Conservation (phyloP, 2,329 filamentous ascomycete species). For the Xylaria hypoxylon region DNA sequence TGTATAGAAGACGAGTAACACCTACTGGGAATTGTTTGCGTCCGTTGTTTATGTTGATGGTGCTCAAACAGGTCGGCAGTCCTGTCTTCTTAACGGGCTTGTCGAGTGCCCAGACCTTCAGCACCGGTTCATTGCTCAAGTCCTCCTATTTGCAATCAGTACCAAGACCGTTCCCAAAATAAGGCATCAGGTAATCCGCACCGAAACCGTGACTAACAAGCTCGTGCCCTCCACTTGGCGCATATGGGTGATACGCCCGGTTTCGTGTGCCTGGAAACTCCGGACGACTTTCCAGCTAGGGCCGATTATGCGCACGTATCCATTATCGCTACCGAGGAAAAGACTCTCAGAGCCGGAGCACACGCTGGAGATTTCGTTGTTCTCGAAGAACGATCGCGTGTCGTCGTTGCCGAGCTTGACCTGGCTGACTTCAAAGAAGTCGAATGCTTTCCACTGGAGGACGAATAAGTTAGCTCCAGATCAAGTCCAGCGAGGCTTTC, state of each 20-base stretch:
- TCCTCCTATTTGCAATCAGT: conserved; percentile 73
- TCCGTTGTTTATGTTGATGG: conserved; percentile 86
- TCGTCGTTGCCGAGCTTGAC: conserved; percentile 85
- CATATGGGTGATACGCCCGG: conserved; percentile 86
- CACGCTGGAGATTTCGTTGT: conserved; percentile 83
- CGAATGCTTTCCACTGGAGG: conserved; percentile 94
- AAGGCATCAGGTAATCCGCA: conserved; percentile 46
- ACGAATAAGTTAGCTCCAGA: conserved; percentile 33
- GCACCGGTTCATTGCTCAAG: conserved; percentile 82
- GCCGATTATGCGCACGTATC: conserved; percentile 87
- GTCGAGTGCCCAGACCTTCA: conserved; percentile 98
- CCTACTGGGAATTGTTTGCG: conserved; percentile 90
- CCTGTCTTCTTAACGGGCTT: conserved; percentile 95
- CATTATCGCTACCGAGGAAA: conserved; percentile 88
- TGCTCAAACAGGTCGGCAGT: conserved; percentile 87
- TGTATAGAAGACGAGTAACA: conserved; percentile 13
- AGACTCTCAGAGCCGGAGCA: conserved; percentile 90
- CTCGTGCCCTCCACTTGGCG: conserved; percentile 90
- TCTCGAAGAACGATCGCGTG: conserved; percentile 81
- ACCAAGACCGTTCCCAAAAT: background rate
- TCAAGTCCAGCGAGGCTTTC: background rate
- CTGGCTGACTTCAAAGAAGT: conserved; percentile 96
- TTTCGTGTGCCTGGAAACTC: conserved; percentile 87
- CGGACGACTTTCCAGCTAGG: conserved; percentile 87
- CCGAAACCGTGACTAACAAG: conserved; percentile 83